Percentiles rank a stretch among this genome's conserved stretches.
These are phyloP conservation scores for Huiozyma sinensis DNA, from an alignment of 805 yeast genomes.

Conservation along the genomic window DNA sequence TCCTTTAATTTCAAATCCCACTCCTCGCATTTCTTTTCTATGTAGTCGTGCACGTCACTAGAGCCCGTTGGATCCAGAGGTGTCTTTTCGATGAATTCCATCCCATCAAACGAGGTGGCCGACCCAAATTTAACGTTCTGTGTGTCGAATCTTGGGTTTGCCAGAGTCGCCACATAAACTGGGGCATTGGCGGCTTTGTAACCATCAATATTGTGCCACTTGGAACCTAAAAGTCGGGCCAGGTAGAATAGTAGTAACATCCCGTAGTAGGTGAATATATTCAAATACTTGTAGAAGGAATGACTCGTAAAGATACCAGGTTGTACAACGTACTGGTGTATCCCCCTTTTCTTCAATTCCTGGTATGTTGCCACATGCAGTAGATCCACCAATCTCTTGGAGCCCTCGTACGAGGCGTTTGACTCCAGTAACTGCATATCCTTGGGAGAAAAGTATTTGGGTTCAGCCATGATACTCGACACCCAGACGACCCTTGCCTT, in stretches of 20 bases:
- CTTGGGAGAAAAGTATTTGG: slow-evolving; percentile 58
- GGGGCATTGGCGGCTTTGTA: slow-evolving; percentile 87
- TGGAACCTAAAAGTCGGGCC: slow-evolving; percentile 74
- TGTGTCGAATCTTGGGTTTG: slow-evolving; percentile 36
- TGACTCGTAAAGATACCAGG: slow-evolving; percentile 91
- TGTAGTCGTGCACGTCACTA: slow-evolving; percentile 53
- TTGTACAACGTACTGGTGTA: slow-evolving; percentile 70
- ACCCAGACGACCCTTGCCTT: slow-evolving; percentile 77
- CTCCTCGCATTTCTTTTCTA: slow-evolving; percentile 43
- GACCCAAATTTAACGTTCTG: slow-evolving; percentile 62
- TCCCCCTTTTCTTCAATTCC: slow-evolving; percentile 38
- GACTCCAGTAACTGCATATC: slow-evolving; percentile 64
- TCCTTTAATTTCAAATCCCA: slow-evolving; percentile 71
- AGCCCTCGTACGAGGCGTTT: slow-evolving; percentile 76
- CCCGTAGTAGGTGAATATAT: slow-evolving; percentile 69
- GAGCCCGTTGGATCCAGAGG: slow-evolving; percentile 56
- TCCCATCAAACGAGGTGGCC: slow-evolving; percentile 53
- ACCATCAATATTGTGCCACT: slow-evolving; percentile 82
- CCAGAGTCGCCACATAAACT: slow-evolving; percentile 48
- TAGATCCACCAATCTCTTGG: slow-evolving; percentile 78
- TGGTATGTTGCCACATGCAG: slow-evolving; percentile 64
- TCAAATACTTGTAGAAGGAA: slow-evolving; percentile 66
- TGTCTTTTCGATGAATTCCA: slow-evolving; percentile 45
- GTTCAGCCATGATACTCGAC: slow-evolving; percentile 70
- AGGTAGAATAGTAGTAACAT: slow-evolving; percentile 78